A percentile compares a stretch with the other conserved stretches of the same genome.
These are phyloP conservation scores for Podospora comata DNA, from an alignment of 495 filamentous ascomycete species.

Conservation along the genomic window DNA sequence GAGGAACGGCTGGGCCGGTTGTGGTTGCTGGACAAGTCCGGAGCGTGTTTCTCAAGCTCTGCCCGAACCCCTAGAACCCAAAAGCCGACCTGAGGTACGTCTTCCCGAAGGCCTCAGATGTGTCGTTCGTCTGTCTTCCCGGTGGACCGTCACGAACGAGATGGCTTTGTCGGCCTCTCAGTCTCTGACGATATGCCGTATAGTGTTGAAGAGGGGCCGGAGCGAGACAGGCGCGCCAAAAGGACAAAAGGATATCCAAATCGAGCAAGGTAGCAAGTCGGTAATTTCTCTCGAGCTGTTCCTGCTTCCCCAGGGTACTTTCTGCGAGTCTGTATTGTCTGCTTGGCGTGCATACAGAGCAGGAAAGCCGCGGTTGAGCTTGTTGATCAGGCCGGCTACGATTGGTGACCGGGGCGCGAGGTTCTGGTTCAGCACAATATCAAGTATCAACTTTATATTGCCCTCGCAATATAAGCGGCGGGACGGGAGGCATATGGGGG, in stretches of 20 bases:
- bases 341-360: conserved; percentile 39
- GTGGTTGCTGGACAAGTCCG: conserved; percentile 13
- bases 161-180: conserved; percentile 1
- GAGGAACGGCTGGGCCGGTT: conserved; percentile 10
- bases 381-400: conserved; percentile 28
- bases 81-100: conserved; percentile 7
- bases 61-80: conserved; percentile 19
- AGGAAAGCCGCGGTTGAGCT: conserved; percentile 30
- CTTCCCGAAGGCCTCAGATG: conserved; percentile 8
- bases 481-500: conserved; percentile 34
- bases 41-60: conserved; percentile 9
- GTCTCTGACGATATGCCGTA: conserved; percentile 35
- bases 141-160: conserved; percentile 4
- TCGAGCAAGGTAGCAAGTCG: conserved; percentile 34
- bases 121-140: conserved; percentile 3
- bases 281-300: conserved; percentile 32
- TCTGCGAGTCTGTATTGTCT: conserved; percentile 28
- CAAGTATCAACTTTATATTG: conserved; percentile 40
- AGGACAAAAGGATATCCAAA: conserved; percentile 39
- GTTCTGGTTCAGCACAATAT: conserved; percentile 38
- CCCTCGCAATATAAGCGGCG: conserved; percentile 39
- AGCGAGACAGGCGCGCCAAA: conserved; percentile 30
- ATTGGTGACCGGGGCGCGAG: conserved; percentile 32
- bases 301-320: conserved; percentile 34
- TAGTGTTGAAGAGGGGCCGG: conserved; percentile 38